These are phyloP conservation scores for Neoscytalidium dimidiatum DNA, from an alignment of 2,329 filamentous ascomycete species.

Conservation along the genomic window DNA sequence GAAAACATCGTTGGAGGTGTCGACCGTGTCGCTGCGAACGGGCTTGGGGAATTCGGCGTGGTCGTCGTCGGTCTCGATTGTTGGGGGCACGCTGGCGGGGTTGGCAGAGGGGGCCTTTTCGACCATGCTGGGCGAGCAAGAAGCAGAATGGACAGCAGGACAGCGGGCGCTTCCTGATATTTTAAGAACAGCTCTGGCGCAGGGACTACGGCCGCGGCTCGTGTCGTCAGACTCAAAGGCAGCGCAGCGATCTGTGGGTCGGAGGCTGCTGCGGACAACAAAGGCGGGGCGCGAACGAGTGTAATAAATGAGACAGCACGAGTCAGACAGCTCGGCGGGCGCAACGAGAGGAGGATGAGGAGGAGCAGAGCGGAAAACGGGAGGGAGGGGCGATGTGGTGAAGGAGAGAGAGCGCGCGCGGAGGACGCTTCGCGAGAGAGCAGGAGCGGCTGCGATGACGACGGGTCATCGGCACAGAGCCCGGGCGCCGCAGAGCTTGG, in stretches of 20 bases:
- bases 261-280: conserved; percentile 8
- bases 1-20: conserved; percentile 14
- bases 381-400: neutral
- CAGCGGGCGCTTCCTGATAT: conserved; percentile 6
- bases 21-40: conserved; percentile 3
- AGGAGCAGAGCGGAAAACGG: neutral
- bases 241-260: conserved; percentile 13
- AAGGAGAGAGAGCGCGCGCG: neutral
- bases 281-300: conserved; percentile 6
- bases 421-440: neutral
- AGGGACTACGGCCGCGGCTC: conserved; percentile 14
- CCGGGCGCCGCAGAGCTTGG: neutral
- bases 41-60: neutral
- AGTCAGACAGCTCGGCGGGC: neutral
- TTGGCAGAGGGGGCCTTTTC: neutral
- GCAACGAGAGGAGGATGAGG: neutral
- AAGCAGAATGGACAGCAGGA: neutral
- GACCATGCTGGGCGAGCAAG: neutral
- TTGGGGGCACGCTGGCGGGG: conserved; percentile 10
- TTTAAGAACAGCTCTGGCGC: conserved; percentile 11
- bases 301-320: conserved; percentile 1
- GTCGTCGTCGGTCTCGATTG: conserved; percentile 4
- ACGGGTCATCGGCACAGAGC: conserved; percentile 13
- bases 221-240: conserved; percentile 9
- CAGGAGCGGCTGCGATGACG: conserved; percentile 19